Evolutionary conservation across 163 green algal genomes (phyloP).

Genomic region (Botryococcus braunii): DNA sequence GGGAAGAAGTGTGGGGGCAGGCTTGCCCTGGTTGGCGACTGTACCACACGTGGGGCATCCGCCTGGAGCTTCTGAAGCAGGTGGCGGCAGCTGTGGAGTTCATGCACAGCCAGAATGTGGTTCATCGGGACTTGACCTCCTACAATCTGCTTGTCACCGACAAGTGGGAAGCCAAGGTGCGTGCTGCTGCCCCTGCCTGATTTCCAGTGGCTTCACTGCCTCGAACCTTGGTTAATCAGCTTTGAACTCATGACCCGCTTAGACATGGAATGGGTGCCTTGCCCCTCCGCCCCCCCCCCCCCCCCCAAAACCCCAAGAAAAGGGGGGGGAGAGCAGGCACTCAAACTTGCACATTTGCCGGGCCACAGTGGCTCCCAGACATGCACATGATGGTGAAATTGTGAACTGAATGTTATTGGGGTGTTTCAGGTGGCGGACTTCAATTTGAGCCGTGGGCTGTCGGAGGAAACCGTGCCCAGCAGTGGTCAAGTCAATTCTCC

Average conservation of each 20-base stretch:
- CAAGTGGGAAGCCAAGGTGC: slow-evolving; percentile 35
- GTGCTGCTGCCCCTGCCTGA: too few relatives aligned
- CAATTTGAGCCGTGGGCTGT: slow-evolving; percentile 38
- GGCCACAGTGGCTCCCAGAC: too few relatives aligned
- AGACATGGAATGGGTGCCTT: too few relatives aligned
- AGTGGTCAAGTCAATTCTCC: slow-evolving; percentile 22
- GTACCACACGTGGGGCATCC: slow-evolving; percentile 24
- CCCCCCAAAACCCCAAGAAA: too few relatives aligned
- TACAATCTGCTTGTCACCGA: slow-evolving; percentile 49
- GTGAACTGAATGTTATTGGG: too few relatives aligned
- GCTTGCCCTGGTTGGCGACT: slow-evolving; percentile 23
- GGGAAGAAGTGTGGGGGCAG: slow-evolving; percentile 5
- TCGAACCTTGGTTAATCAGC: too few relatives aligned
- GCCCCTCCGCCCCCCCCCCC: too few relatives aligned
- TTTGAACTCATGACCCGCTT: too few relatives aligned
- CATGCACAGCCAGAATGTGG: slow-evolving; percentile 22
- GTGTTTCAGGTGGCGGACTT: slow-evolving; percentile 56
- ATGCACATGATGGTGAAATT: too few relatives aligned
- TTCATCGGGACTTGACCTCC: slow-evolving; percentile 24
- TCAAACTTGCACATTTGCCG: too few relatives aligned
- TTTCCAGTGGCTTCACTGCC: too few relatives aligned
- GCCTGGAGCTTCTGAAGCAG: slow-evolving; percentile 36
- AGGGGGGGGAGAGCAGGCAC: too few relatives aligned
- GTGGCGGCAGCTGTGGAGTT: slow-evolving; percentile 33
- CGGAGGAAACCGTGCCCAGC: slow-evolving; percentile 12